Base-by-base conservation (phyloP, 2,329 filamentous ascomycete genomes). In the Chaetomium olivaceum region DNA sequence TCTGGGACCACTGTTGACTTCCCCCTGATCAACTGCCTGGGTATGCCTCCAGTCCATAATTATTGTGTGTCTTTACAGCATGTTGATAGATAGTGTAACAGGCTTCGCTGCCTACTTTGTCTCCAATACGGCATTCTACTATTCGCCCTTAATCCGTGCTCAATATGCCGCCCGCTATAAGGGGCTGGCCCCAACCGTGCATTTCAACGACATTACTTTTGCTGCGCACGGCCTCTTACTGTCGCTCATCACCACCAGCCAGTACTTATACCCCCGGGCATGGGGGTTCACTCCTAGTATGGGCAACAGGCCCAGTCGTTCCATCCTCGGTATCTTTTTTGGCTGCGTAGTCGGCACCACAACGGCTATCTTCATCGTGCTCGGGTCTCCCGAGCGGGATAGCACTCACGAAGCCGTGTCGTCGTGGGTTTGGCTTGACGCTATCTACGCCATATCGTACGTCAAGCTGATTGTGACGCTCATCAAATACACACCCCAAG, bases 401-500 rank as follows among this genome's bases (percentile, higher is more conserved):
- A 73, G 75, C 36, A 71, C 68, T 9, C 67, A 69, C 57, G 74
- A 83, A 69, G 77, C 83, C 31, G 77, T 72, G 50, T 80, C 80
- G 60, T 65, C 70, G 5, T 89, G 87, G 87, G 84, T 84, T 62
- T 86, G 83, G 78, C 83, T 90, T 51, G 88, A 90, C 72, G 81
- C 86, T 61, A 81, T 87, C 58, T 88, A 88, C 74, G 85, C 90
- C 14, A 80, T 96, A 36, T 92, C 91, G 51, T 96, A 96, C 75
- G 89, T 96, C 75, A 99, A 99, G 80, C 83, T 99, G 39, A 77
- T 93, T 62, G 87, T 96, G 70, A 97, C 94, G 0, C 80, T 97
- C 29, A 85, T 96, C 78, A 99, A 99, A 80, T 98, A 97, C 78
- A 88, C 92, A 56, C 95, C 95, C 5, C 93, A 97, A 81, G 87